Base-by-base conservation (phyloP, 352 stramenopile genomes). In the Globisporangium megalacanthum region DNA sequence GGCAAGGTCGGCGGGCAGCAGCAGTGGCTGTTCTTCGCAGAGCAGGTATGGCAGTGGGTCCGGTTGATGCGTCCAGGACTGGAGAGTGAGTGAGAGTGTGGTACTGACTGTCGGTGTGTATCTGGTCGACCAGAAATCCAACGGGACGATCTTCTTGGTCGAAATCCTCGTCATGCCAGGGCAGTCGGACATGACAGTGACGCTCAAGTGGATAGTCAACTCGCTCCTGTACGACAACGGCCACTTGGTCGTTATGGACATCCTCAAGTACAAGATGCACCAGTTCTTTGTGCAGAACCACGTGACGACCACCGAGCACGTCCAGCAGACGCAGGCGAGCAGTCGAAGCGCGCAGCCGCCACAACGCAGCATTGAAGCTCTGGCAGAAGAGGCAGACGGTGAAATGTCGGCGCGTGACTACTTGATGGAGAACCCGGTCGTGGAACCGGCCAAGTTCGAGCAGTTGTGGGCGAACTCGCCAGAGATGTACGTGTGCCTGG, bases 191-290 rank as follows among this genome's bases (percentile, higher is more conserved):
- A 79, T 93, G 68, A 91, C 80, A 1, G 79, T 90, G 49, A 93
- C 86, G 17, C 70, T 94, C 48, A 95, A 95, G 68, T 94, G 86
- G 80, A 89, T 95, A 66, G 83, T 93, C 47, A 89, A 91, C 56
- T 92, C 82, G 42, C 51, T 95, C 50, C 61, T 94, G 37, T 94
- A 93, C 61, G 81, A 87, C 63, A 92, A 94, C 59, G 83, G 80
- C 7, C 86, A 95, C 60, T 52, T 86, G 49, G 71, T 87, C 31
- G 89, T 94, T 51, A 88, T 90, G 62, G 68, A 92, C 57, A 78
- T 95, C 31, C 73, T 93, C 53, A 86, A 92, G 67, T 79, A 80
- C 52, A 75, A 75, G 22, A 67, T 92, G 3, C 52, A 79, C 46
- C 75, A 83, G 35, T 92, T 90, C 62, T 76, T 77, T n/a, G 58